Percentiles rank a stretch among this genome's conserved stretches.
These are phyloP conservation scores for Phytophthora cryptogea DNA, from an alignment of 352 stramenopile genomes.

Conservation along the genomic window DNA sequence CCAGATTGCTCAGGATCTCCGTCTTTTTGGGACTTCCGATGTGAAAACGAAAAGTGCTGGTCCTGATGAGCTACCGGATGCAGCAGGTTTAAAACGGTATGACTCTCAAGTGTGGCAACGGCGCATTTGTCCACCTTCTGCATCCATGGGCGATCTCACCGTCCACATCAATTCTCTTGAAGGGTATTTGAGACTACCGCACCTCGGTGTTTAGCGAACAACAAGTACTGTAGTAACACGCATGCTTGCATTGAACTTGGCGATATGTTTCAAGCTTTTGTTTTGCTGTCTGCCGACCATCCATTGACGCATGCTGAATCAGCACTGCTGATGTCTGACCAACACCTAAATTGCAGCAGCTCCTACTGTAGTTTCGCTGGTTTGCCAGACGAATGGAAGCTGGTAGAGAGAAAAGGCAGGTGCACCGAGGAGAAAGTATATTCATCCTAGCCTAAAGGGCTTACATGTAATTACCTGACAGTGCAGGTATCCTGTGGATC, in stretches of 20 bases:
- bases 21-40: slow-evolving; percentile 29
- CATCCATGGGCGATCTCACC: slow-evolving; percentile 66
- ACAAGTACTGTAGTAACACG: background rate
- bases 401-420: background rate
- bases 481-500: slow-evolving; percentile 28
- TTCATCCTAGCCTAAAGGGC: background rate
- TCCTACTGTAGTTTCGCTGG: too few relatives aligned
- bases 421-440: background rate
- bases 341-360: too few relatives aligned
- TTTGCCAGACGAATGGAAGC: background rate
- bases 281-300: too few relatives aligned
- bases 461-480: slow-evolving; percentile 3
- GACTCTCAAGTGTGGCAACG: slow-evolving; percentile 74
- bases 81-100: slow-evolving; percentile 49
- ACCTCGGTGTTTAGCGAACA: slow-evolving; percentile 50
- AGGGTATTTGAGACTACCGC: slow-evolving; percentile 49
- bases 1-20: slow-evolving; percentile 55
- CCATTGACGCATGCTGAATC: too few relatives aligned
- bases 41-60: background rate
- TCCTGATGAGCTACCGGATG: slow-evolving; percentile 15
- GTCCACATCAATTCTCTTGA: slow-evolving; percentile 67
- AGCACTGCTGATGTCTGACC: too few relatives aligned
- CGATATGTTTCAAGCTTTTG: background rate
- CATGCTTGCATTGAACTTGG: too few relatives aligned
- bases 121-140: slow-evolving; percentile 48